Base-by-base conservation (phyloP, 176 grass and related monocot species). In the Avena atlantica region DNA sequence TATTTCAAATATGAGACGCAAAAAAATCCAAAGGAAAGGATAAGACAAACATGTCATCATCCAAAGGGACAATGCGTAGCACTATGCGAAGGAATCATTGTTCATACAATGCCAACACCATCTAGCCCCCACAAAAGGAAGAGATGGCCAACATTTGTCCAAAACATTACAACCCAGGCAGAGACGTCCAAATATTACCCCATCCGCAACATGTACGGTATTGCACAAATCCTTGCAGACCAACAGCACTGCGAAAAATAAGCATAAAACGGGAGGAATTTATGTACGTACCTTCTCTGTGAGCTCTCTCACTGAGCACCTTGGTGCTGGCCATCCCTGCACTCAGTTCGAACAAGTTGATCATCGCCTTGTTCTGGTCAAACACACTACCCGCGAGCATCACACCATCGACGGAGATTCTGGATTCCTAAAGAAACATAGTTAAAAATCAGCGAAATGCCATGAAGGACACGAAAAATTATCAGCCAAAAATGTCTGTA, bases 341-440 rank as follows among this genome's bases (percentile, higher is more conserved):
- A 20, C 81, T 89, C 64, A 89, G 78, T 59, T 95, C 91, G 10
- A 93, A 93, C 78, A 91, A 45, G 76, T 89, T 95, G 78, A 93
- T 91, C 94, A 95, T 89, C 52, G 77, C 63, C 29, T 83, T 55
- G 59, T 69, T 85, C 40, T 76, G 27, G 81, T 49, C 0, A 91
- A 61, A 81, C 55, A 69, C 6, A 25, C 29, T 53, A 3, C 82
- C 70, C 85, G 61, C 12, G 12, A 70, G 70, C 52, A 60, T 11
- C 14, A 84, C 55, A 80, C 34, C 81, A 89, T 89, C 68, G 40
- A 61, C 70, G 10, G 23, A 48, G 72, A 21, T 55, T 5, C 20
- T 0, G 0, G 17, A 51, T 11, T 86, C 78, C 91, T 95, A 73
- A 61, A 81, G 79, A 83, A 45, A 74, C 6, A 20, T 9, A 76